Evolutionary conservation across 352 stramenopile genomes (phyloP), one percentile per base, ranked within the genome.

Genomic region (Phytophthora sp.): DNA sequence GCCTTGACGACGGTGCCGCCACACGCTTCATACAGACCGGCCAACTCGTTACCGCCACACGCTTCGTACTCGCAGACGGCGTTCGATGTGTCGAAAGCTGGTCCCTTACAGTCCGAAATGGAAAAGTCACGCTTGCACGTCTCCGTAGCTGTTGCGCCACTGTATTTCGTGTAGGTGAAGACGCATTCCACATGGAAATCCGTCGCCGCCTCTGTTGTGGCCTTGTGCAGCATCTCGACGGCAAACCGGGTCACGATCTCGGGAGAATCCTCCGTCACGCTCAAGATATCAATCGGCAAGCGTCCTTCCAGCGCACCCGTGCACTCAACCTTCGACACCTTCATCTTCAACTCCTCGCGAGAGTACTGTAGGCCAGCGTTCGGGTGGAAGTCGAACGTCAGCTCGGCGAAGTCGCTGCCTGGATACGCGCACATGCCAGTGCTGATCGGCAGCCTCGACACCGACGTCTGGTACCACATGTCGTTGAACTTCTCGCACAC

Each of bases 381-480:
- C 8, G 79, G 74, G 45, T 84, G 68, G 60, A 80, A 90, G 44
- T 88, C 69, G 35, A 90, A 90, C 47, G 80, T 89, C 18, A 90
- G 55, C 63, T 88, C 76, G 6, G 77, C 80, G 58, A 90, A 90
- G 55, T 90, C 79, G 23, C 79, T 90, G 26, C 78, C 58, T 15
- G 68, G 66, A 57, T 87, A 85, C 44, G 78, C 74, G 56, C 82
- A 90, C 31, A 90, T 76, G 7, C 60, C 44, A 24, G 44, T 53
- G 2, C 41, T 26, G 39, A 82, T 69, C 23, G 74, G 71, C 6
- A 79, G 61, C 26, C 65, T 69, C 42, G 71, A 76, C 13, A 76
- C 63, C 0, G 63, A 68, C 11, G 63, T 78, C 63, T 91, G 79
- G 60, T 91, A 91, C 80, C 80, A 91, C 83, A 91, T 88, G n/a